These are phyloP conservation scores for Xanthoconium purpureum DNA, from an alignment of 768 basidiomycete species.

Conservation along the genomic window DNA sequence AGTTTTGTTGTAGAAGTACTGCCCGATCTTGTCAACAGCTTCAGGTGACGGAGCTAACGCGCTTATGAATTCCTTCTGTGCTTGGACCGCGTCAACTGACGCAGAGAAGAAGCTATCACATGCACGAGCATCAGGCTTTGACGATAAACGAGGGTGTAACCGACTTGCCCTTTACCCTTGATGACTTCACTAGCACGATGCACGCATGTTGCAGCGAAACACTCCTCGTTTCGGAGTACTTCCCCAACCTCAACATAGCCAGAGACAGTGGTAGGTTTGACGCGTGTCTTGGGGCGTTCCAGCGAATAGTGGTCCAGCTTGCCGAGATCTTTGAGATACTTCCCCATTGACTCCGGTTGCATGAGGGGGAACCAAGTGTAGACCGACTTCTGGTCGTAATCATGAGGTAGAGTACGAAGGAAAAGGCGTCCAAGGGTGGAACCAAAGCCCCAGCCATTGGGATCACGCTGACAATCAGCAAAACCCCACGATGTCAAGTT, in stretches of 20 bases:
- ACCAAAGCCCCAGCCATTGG: constrained; percentile 69
- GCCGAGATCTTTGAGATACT: constrained; percentile 53
- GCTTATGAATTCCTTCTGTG: constrained; percentile 46
- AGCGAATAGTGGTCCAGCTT: constrained; percentile 54
- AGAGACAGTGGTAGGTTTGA: constrained; percentile 32
- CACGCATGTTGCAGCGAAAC: constrained; percentile 50
- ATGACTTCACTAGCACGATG: constrained; percentile 52
- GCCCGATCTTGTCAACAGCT: constrained; percentile 46
- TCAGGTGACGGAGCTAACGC: constrained; percentile 49
- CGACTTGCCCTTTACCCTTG: constrained; percentile 54
- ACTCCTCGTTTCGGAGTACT: constrained; percentile 45
- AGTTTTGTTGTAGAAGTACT: constrained; percentile 67
- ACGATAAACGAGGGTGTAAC: background rate
- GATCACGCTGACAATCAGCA: constrained; percentile 75
- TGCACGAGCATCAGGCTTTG: background rate
- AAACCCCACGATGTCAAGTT: constrained; percentile 86
- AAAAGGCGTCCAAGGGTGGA: constrained; percentile 67
- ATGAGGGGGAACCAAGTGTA: constrained; percentile 90
- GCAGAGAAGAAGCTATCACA: constrained; percentile 62
- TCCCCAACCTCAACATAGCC: constrained; percentile 51
- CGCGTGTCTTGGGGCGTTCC: constrained; percentile 41
- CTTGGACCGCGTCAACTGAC: constrained; percentile 35
- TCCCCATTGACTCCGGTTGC: constrained; percentile 69
- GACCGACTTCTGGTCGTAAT: constrained; percentile 65
- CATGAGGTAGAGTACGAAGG: constrained; percentile 67